phyloP scores from a whole-genome alignment of 2,329 filamentous ascomycete species.

The Epichloe coenophiala region DNA sequence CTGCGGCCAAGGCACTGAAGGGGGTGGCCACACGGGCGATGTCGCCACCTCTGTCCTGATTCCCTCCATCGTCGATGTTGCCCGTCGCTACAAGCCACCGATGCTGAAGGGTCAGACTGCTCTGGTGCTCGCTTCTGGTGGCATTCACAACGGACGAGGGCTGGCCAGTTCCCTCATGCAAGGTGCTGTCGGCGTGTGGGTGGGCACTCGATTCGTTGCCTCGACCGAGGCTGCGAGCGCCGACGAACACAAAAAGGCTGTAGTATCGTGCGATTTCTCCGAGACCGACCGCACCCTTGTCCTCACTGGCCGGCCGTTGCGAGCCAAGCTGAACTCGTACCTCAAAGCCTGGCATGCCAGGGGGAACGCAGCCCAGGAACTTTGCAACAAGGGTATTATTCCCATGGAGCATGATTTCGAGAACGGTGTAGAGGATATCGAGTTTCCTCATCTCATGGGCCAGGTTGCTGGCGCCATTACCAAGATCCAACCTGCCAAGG shows the following conservation, averaged over 20 bases:
- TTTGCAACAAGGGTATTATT: slow-evolving; percentile 66
- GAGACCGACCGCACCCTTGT: slow-evolving; percentile 77
- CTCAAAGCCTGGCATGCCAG: slow-evolving; percentile 66
- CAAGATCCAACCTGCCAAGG: slow-evolving; percentile 64
- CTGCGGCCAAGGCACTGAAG: slow-evolving; percentile 85
- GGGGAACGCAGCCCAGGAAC: slow-evolving; percentile 62
- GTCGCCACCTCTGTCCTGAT: slow-evolving; percentile 78
- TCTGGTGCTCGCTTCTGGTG: slow-evolving; percentile 79
- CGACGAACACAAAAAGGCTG: slow-evolving; percentile 69
- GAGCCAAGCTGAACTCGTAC: slow-evolving; percentile 74
- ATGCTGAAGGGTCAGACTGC: slow-evolving; percentile 56
- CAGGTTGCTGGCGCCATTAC: slow-evolving; percentile 72
- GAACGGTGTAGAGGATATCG: slow-evolving; percentile 59
- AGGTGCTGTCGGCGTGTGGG: slow-evolving; percentile 82
- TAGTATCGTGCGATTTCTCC: slow-evolving; percentile 64
- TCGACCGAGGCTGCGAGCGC: slow-evolving; percentile 68
- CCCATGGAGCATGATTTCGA: slow-evolving; percentile 77
- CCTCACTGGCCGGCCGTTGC: slow-evolving; percentile 65
- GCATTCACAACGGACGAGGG: slow-evolving; percentile 69
- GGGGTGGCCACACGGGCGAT: slow-evolving; percentile 84
- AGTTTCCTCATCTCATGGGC: slow-evolving; percentile 84
- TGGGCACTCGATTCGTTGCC: slow-evolving; percentile 86
- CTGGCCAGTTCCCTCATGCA: slow-evolving; percentile 76
- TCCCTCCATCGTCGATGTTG: slow-evolving; percentile 76
- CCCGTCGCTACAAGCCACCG: slow-evolving; percentile 54